Evolutionary conservation across 805 yeast species (phyloP).

Genomic region (Kuraishia floccosa): DNA sequence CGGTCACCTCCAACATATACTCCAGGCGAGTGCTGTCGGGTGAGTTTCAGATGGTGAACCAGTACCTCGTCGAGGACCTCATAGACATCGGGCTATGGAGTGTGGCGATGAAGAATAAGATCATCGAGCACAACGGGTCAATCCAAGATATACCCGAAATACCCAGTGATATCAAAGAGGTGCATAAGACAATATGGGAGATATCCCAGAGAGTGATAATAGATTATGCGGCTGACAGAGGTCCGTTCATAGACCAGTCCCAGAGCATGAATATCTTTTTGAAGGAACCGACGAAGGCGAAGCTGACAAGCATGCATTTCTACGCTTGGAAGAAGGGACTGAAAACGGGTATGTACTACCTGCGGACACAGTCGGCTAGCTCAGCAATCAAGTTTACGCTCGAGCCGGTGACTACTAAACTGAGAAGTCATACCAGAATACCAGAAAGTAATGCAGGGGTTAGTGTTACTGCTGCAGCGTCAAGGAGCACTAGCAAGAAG

Average conservation of each 20-base stretch:
- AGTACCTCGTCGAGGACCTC: constrained; percentile 72
- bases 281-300: constrained; percentile 89
- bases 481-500: constrained; percentile 1
- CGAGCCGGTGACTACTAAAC: constrained; percentile 33
- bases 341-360: constrained; percentile 97
- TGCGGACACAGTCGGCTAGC: constrained; percentile 95
- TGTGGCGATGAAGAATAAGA: constrained; percentile 63
- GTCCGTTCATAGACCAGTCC: constrained; percentile 76
- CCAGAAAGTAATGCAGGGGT: neutral
- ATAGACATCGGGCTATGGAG: constrained; percentile 79
- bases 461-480: neutral
- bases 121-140: constrained; percentile 75
- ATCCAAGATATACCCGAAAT: constrained; percentile 64
- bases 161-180: constrained; percentile 60
- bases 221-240: constrained; percentile 78
- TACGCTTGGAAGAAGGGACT: constrained; percentile 98
- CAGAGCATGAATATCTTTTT: constrained; percentile 88
- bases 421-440: too few species aligned
- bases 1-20: constrained; percentile 87
- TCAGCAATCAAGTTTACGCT: constrained; percentile 91
- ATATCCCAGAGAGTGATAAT: constrained; percentile 76
- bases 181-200: constrained; percentile 98
- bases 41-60: constrained; percentile 88
- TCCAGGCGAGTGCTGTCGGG: constrained; percentile 88
- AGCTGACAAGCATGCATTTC: constrained; percentile 95